Conservation (phyloP, 2,329 filamentous ascomycete species). For the Escovopsis sp. region DNA sequence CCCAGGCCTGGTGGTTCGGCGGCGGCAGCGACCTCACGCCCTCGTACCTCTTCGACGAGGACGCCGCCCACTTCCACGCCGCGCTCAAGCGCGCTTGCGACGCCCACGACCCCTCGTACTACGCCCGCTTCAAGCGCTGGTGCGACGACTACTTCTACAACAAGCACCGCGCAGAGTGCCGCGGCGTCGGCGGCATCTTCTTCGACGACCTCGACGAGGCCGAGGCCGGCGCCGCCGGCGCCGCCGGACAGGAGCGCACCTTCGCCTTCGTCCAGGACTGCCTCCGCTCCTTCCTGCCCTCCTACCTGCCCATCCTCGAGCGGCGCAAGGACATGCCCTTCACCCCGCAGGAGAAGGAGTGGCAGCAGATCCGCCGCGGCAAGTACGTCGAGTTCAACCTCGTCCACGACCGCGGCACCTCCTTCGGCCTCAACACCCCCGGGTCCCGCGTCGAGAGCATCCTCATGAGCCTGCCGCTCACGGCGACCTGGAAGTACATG, state of each 20-base stretch:
- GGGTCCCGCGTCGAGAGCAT: conserved; percentile 91
- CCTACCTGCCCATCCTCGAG: conserved; percentile 79
- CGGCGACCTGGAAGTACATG: conserved; percentile 94
- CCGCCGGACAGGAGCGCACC: conserved; percentile 69
- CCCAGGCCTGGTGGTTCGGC: conserved; percentile 94
- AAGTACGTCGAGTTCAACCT: conserved; percentile 98
- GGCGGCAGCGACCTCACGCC: conserved; percentile 91
- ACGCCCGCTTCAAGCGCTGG: conserved; percentile 92
- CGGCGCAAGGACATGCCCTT: conserved; percentile 85
- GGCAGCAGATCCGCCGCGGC: conserved; percentile 91
- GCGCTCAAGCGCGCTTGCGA: conserved; percentile 89
- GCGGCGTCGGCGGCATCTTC: conserved; percentile 92
- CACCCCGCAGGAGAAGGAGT: conserved; percentile 74
- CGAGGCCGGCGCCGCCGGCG: conserved; percentile 24
- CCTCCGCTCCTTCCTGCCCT: conserved; percentile 74
- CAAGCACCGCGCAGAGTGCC: conserved; percentile 74
- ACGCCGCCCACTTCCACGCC: conserved; percentile 91
- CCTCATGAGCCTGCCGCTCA: conserved; percentile 88
- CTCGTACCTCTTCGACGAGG: conserved; percentile 88
- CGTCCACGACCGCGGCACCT: conserved; percentile 88
- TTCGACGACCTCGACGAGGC: conserved; percentile 90
- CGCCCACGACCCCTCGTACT: conserved; percentile 82
- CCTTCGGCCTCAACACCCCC: conserved; percentile 86
- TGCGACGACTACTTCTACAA: conserved; percentile 96
- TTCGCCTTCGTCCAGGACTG: conserved; percentile 84